These are phyloP conservation scores for Parachaetomium inaequale DNA, from an alignment of 495 filamentous ascomycete genomes.

Conservation along the genomic window DNA sequence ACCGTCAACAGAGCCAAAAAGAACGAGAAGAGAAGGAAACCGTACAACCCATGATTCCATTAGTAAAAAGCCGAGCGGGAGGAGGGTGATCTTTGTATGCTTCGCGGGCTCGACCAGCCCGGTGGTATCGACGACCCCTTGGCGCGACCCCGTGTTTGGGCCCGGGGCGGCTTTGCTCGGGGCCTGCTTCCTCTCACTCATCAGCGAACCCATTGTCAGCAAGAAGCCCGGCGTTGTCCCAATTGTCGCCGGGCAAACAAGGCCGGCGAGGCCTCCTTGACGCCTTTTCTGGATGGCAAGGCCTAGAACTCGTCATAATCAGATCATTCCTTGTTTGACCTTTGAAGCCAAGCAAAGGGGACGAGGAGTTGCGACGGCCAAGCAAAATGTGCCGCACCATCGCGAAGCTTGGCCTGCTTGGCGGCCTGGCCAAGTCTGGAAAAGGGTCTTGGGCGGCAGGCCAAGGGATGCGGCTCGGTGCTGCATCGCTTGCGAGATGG, in stretches of 20 bases:
- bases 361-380: conserved; percentile 7
- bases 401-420: conserved; percentile 4
- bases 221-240: background rate
- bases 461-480: conserved; percentile 1
- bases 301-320: background rate
- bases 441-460: background rate
- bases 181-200: background rate
- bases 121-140: background rate
- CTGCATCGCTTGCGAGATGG: background rate
- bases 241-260: background rate
- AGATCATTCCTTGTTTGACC: background rate
- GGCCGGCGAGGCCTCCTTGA: background rate
- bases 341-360: conserved; percentile 7
- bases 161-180: background rate
- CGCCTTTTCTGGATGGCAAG: background rate
- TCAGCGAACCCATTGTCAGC: background rate
- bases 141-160: conserved; percentile 6
- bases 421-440: background rate
- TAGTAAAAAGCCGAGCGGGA: background rate
- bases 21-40: conserved; percentile 15
- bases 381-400: background rate
- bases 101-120: background rate
- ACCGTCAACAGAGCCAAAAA: conserved; percentile 22
- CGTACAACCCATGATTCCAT: conserved; percentile 14
- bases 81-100: conserved; percentile 12